These are phyloP conservation scores for Rhodosporidiobolus odoratus DNA, from an alignment of 768 basidiomycete genomes.

Conservation along the genomic window DNA sequence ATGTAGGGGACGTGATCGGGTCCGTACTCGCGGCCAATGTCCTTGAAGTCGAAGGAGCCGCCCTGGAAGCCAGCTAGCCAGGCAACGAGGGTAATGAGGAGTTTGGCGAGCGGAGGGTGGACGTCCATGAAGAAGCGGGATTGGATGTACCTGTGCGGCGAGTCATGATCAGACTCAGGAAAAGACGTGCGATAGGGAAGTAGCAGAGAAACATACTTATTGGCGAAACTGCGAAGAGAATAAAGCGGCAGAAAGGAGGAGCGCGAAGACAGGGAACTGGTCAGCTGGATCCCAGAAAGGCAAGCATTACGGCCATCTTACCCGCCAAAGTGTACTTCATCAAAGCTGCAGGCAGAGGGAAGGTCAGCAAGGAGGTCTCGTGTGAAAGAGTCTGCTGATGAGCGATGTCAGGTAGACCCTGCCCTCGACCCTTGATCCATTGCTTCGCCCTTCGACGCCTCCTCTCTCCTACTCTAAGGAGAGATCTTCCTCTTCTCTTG, in stretches of 20 bases:
- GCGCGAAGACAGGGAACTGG: background rate
- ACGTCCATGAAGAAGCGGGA: slow-evolving; percentile 58
- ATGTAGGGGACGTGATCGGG: slow-evolving; percentile 80
- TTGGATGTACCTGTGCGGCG: slow-evolving; percentile 30
- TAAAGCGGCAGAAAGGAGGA: background rate
- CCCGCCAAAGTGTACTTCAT: slow-evolving; percentile 98
- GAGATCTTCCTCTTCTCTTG: too few species aligned
- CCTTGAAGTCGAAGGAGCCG: slow-evolving; percentile 93
- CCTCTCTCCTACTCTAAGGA: too few species aligned
- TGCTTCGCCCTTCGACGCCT: too few species aligned
- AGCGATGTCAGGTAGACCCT: too few species aligned
- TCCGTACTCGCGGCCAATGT: slow-evolving; percentile 71
- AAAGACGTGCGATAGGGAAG: background rate
- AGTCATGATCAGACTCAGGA: background rate
- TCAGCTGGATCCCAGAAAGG: background rate
- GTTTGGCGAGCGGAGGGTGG: slow-evolving; percentile 92
- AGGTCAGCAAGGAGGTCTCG: background rate
- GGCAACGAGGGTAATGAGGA: slow-evolving; percentile 85
- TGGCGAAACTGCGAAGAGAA: slow-evolving; percentile 38
- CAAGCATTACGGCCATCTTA: slow-evolving; percentile 43
- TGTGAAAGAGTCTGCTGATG: too few species aligned
- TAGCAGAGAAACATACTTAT: slow-evolving; percentile 27
- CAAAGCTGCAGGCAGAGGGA: slow-evolving; percentile 63
- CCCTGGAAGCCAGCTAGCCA: slow-evolving; percentile 75
- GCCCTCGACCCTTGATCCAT: too few species aligned